These are phyloP conservation scores for Coccomyxa sp. DNA, from an alignment of 139 green algal species.

Conservation along the genomic window DNA sequence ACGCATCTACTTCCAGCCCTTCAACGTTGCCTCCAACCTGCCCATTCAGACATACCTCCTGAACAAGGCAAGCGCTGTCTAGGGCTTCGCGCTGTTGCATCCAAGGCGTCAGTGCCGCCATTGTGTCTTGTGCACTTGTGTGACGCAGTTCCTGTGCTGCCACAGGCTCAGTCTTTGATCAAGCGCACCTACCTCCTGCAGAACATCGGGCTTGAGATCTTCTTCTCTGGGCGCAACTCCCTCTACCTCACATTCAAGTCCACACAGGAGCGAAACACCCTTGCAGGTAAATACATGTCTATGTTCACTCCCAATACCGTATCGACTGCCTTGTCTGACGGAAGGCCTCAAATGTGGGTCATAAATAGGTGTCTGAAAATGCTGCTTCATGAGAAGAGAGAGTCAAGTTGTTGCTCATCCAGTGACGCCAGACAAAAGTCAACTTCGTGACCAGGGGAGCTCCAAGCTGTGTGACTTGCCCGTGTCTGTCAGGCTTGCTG, in stretches of 20 bases:
- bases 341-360: too few relatives aligned
- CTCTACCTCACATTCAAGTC: slow-evolving; percentile 40
- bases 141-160: background rate
- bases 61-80: slow-evolving; percentile 1
- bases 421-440: too few relatives aligned
- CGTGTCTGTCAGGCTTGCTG: slow-evolving; percentile 6
- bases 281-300: background rate
- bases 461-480: too few relatives aligned
- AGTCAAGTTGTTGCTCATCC: too few relatives aligned
- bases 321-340: too few relatives aligned
- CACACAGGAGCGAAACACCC: slow-evolving; percentile 11
- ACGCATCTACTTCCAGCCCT: slow-evolving; percentile 82
- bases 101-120: background rate
- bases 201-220: slow-evolving; percentile 72
- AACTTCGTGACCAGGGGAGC: too few relatives aligned
- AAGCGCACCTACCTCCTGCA: slow-evolving; percentile 40
- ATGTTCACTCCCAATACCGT: too few relatives aligned
- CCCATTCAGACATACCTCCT: slow-evolving; percentile 27
- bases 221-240: slow-evolving; percentile 44
- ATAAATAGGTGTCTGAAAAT: too few relatives aligned
- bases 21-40: slow-evolving; percentile 26
- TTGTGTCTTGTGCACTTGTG: background rate
- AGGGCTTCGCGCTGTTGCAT: background rate
- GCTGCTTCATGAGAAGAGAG: too few relatives aligned
- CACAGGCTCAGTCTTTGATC: slow-evolving; percentile 49